Conservation (phyloP, 2,329 filamentous ascomycete species). For the Aspergillus sp. region DNA sequence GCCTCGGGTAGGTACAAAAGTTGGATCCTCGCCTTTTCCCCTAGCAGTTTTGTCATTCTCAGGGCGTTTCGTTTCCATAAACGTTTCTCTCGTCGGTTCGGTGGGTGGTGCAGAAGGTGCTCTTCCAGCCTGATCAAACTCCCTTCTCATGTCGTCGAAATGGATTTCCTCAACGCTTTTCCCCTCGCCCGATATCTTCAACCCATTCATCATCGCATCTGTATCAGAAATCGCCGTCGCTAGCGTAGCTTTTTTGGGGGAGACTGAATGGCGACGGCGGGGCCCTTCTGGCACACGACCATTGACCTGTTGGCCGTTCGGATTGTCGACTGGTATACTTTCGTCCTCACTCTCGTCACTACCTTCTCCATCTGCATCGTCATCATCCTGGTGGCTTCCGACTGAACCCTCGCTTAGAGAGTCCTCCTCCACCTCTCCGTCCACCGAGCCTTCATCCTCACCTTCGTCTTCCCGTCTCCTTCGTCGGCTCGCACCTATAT, state of each 20-base stretch:
- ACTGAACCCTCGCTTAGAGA: conserved; percentile 63
- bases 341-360: conserved; percentile 57
- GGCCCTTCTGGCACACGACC: conserved; percentile 29
- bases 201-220: conserved; percentile 61
- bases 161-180: conserved; percentile 46
- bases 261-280: conserved; percentile 36
- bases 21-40: conserved; percentile 82
- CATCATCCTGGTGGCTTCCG: conserved; percentile 57
- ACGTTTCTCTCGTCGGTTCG: conserved; percentile 52
- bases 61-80: conserved; percentile 70
- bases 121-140: conserved; percentile 29
- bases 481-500: conserved; percentile 46
- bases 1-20: conserved; percentile 90
- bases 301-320: conserved; percentile 25
- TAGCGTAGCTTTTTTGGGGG: conserved; percentile 32
- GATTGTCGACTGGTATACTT: conserved; percentile 37
- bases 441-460: conserved; percentile 50
- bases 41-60: conserved; percentile 91
- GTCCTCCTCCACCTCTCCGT: conserved; percentile 57
- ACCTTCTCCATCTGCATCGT: conserved; percentile 60
- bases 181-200: conserved; percentile 47
- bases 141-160: conserved; percentile 48
- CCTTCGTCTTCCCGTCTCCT: conserved; percentile 49
- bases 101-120: conserved; percentile 42
- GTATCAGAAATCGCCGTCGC: conserved; percentile 53